These are phyloP conservation scores for Geotrichum fermentans DNA, from an alignment of 1,139 yeast genomes.

Conservation along the genomic window DNA sequence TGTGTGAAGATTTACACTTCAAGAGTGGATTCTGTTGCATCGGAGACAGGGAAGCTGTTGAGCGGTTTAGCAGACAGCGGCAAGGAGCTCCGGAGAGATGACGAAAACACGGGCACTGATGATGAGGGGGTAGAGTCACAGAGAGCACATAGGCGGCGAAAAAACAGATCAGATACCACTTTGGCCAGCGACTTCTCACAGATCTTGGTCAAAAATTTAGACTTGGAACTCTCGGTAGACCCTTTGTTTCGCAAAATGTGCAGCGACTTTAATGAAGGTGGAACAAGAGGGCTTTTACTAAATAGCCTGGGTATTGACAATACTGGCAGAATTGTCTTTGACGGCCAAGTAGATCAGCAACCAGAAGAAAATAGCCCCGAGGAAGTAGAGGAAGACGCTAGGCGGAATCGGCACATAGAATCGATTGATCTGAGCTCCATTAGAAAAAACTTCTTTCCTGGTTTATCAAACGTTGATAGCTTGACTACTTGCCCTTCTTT, in stretches of 20 bases:
- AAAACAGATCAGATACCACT: constrained; percentile 41
- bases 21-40: constrained; percentile 86
- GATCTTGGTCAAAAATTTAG: constrained; percentile 63
- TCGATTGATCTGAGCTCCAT: constrained; percentile 20
- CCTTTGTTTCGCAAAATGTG: constrained; percentile 85
- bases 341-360: constrained; percentile 38
- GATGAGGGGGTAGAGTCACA: constrained; percentile 33
- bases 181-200: constrained; percentile 53
- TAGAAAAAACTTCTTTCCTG: constrained; percentile 25
- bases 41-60: constrained; percentile 79
- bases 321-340: constrained; percentile 61
- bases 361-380: constrained; percentile 25
- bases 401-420: constrained; percentile 13
- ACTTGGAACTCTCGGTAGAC: constrained; percentile 74
- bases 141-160: constrained; percentile 25
- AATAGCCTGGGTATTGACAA: constrained; percentile 61
- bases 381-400: not conserved
- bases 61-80: constrained; percentile 58
- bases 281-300: constrained; percentile 76
- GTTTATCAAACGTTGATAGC: constrained; percentile 36
- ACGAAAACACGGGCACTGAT: constrained; percentile 29
- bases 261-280: constrained; percentile 93
- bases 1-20: constrained; percentile 81
- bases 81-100: constrained; percentile 23
- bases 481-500: constrained; percentile 61